A percentile compares a stretch with the other conserved stretches of the same genome.
Evolutionary conservation across 1,139 yeast species (phyloP).

Genomic region (Saccharomyces hybrid): DNA sequence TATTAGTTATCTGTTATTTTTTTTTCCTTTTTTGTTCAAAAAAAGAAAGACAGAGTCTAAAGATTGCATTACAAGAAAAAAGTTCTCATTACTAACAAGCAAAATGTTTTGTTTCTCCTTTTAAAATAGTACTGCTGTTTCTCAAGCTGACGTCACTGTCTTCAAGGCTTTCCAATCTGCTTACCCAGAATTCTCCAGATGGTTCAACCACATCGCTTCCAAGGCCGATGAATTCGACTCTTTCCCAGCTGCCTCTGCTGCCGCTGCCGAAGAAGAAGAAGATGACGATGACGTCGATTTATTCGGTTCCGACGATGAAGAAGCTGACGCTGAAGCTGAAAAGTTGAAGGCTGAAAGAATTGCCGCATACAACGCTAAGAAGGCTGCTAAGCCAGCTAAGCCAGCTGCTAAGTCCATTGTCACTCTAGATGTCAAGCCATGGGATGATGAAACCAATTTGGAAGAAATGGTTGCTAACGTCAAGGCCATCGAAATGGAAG

Average conservation of each 20-base stretch:
- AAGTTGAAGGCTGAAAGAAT: conserved; percentile 93
- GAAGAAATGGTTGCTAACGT: conserved; percentile 81
- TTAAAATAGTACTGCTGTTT: conserved; percentile 56
- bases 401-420: conserved; percentile 97
- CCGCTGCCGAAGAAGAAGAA: conserved; percentile 50
- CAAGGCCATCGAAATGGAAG: conserved; percentile 77
- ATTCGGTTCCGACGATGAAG: conserved; percentile 88
- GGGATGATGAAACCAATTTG: conserved; percentile 98
- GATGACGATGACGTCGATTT: conserved; percentile 91
- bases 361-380: conserved; percentile 95
- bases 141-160: conserved; percentile 93
- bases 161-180: conserved; percentile 91
- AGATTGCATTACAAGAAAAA: neutral
- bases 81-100: neutral
- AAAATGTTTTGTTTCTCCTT: conserved; percentile 4
- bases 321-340: conserved; percentile 95
- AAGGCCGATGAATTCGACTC: conserved; percentile 75
- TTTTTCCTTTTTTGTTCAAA: neutral
- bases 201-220: conserved; percentile 97
- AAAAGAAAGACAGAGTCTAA: neutral
- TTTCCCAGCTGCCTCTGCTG: conserved; percentile 75
- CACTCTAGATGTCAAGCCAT: conserved; percentile 96
- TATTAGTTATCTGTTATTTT: neutral
- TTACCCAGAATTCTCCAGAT: conserved; percentile 93
- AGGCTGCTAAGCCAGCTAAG: conserved; percentile 95